Base-by-base conservation (phyloP, 768 basidiomycete genomes). In the Antrodiella citrinella region DNA sequence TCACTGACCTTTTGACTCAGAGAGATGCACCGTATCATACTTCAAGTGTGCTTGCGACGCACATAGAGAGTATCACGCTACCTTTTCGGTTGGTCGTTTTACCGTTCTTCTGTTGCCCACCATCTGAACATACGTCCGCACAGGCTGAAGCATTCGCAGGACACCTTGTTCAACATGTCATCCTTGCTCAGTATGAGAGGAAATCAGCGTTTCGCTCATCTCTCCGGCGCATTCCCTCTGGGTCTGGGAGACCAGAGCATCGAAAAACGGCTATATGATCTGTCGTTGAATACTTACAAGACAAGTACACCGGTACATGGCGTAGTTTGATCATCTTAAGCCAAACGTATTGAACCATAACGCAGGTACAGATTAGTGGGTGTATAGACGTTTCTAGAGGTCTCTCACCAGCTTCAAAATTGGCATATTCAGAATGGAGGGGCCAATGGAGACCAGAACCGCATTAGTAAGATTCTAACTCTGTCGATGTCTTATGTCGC, bases 371-470 rank as follows among this genome's bases (percentile, higher is more conserved):
- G 62, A 74, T 39, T 70, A 75, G 30, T 57, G 30, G 30, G 30
- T 35, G 30, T 35, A 35, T 73, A 26, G 76, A 81, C 49, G 76
- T 86, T 43, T 75, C 78, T 2, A 73, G 86, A 54, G 86, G 85
- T 2, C 72, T 86, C 56, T 68, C 75, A 5, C 54, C 65, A 21
- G 50, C 61, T 4, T 65, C 67, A 15, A 56, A 70, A 18, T 53
- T 53, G 13, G 56, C 60, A 2, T 80, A 76, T 55, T 62, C 73
- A 19, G 62, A 62, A 12, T 74, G 74, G 75, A 60, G n/a, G 53
- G 64, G 51, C 54, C 57, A 45, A 47, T 69, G 26, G 59, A 59
- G 35, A 60, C 64, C 48, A 57, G 66, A 15, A 56, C 69, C 48
- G 52, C 71, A 63, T 47, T 71, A 69, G 79, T 80, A 57, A 41